phyloP scores from a whole-genome alignment of 1,284 basidiomycete genomes.

The Phlebopus sp. region DNA sequence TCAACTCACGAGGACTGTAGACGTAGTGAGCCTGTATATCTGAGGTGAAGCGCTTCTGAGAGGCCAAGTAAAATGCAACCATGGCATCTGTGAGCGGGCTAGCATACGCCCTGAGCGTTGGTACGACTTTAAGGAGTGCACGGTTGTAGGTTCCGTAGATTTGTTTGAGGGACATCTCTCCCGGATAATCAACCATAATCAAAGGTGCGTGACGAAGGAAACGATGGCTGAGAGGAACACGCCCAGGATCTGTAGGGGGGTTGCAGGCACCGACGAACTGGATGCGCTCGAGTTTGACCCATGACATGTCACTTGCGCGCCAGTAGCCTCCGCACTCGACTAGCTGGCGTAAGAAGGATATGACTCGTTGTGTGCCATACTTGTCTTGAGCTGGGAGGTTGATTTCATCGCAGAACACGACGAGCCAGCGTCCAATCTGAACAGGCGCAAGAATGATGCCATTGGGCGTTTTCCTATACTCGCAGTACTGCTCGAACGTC shows the following conservation, averaged over 20 bases:
- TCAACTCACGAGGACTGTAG: conserved; percentile 98
- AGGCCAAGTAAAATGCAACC: conserved; percentile 94
- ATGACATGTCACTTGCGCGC: conserved; percentile 92
- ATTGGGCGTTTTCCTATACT: conserved; percentile 97
- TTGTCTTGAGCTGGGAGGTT: conserved; percentile 97
- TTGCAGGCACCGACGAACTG: conserved; percentile 99
- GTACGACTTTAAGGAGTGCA: conserved; percentile 93
- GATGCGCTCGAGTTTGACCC: conserved; percentile 97
- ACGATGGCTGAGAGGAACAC: conserved; percentile 95
- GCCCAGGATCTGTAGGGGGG: conserved; percentile 98
- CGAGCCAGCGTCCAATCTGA: conserved; percentile 97
- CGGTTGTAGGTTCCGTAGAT: conserved; percentile 99
- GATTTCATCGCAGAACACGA: conserved; percentile 99
- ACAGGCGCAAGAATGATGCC: conserved; percentile 92
- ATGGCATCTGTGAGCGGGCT: conserved; percentile 97
- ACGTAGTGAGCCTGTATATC: conserved; percentile 98
- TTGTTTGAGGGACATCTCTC: conserved; percentile 94
- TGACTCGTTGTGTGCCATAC: conserved; percentile 98
- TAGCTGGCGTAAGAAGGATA: conserved; percentile 96
- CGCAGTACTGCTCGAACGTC: conserved; percentile 99
- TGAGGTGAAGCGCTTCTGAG: conserved; percentile 92
- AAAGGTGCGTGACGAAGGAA: conserved; percentile 98
- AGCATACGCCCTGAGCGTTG: conserved; percentile 89
- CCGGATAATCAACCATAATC: conserved; percentile 99
- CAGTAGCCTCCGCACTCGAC: conserved; percentile 96